phyloP scores from a whole-genome alignment of 768 basidiomycete species.

The Paxillus ammoniavirescens region DNA sequence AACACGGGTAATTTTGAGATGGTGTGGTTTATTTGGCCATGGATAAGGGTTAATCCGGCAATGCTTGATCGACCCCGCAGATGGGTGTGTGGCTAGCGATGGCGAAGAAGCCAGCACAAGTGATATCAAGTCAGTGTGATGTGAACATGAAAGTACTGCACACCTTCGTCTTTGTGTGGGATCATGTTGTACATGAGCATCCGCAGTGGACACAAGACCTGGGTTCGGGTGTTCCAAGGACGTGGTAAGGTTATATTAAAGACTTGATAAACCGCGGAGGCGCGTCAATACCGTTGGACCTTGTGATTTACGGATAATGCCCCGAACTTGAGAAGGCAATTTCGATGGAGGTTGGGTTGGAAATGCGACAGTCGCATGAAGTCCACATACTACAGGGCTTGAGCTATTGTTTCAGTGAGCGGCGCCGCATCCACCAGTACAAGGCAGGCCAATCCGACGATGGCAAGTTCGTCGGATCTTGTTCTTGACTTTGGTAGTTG shows the following conservation, averaged over 20 bases:
- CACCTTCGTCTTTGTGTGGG: conserved; percentile 7
- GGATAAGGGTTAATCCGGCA: conserved; percentile 29
- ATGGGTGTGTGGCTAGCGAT: conserved; percentile 6
- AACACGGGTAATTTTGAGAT: conserved; percentile 7
- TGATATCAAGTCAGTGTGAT: conserved; percentile 5
- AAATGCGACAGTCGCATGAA: conserved; percentile 9
- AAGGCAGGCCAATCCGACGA: background rate
- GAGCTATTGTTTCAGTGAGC: background rate
- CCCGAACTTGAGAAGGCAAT: background rate
- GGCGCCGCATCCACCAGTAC: background rate
- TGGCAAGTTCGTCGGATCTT: conserved; percentile 1
- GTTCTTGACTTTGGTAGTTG: conserved; percentile 4
- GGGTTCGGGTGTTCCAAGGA: conserved; percentile 13
- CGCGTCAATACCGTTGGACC: background rate
- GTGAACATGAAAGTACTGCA: conserved; percentile 1
- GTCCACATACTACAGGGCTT: background rate
- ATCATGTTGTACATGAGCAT: background rate
- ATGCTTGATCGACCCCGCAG: conserved; percentile 21
- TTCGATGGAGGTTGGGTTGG: conserved; percentile 1
- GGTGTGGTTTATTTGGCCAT: conserved; percentile 31
- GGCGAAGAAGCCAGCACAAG: background rate
- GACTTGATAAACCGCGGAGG: conserved; percentile 8
- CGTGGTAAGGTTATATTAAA: conserved; percentile 23
- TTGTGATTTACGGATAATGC: background rate
- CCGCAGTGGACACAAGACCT: conserved; percentile 19